Evolutionary conservation across 1,284 basidiomycete genomes (phyloP).

Genomic region (Tylopilus sp.): DNA sequence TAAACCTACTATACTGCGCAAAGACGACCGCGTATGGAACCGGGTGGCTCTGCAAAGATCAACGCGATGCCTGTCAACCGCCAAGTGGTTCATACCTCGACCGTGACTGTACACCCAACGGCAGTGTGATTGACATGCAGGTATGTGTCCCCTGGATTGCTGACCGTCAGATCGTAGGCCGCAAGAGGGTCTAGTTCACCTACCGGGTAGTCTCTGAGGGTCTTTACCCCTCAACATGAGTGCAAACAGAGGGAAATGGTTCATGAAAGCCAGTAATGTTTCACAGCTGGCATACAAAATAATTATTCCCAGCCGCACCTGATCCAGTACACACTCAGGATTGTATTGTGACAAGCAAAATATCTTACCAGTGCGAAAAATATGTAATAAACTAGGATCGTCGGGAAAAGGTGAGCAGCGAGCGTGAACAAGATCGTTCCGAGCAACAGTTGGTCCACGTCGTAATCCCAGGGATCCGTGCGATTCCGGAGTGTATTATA

Average conservation of each 20-base stretch:
- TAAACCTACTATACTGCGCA: conserved; percentile 37
- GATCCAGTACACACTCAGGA: conserved; percentile 9
- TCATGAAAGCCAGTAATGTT: conserved; percentile 71
- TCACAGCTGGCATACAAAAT: conserved; percentile 59
- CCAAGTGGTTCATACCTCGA: conserved; percentile 20
- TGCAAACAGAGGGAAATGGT: conserved; percentile 89
- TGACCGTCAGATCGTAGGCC: background rate
- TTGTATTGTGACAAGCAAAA: background rate
- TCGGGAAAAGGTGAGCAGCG: conserved; percentile 87
- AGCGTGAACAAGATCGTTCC: conserved; percentile 95
- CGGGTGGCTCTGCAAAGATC: conserved; percentile 35
- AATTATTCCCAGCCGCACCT: conserved; percentile 65
- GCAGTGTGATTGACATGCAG: conserved; percentile 21
- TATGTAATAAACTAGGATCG: conserved; percentile 81
- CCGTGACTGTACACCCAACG: conserved; percentile 16
- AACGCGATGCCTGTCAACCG: background rate
- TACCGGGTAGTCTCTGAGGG: conserved; percentile 78
- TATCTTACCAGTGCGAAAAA: conserved; percentile 71
- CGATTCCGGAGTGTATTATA: conserved; percentile 81
- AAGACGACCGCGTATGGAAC: conserved; percentile 37
- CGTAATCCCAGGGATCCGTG: conserved; percentile 86
- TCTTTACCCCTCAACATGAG: conserved; percentile 86
- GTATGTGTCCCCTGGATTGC: conserved; percentile 34
- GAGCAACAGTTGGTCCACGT: conserved; percentile 90
- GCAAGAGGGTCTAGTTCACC: conserved; percentile 4